These are phyloP conservation scores for Bipolaris gigantea DNA, from an alignment of 2,329 filamentous ascomycete species.

Conservation along the genomic window DNA sequence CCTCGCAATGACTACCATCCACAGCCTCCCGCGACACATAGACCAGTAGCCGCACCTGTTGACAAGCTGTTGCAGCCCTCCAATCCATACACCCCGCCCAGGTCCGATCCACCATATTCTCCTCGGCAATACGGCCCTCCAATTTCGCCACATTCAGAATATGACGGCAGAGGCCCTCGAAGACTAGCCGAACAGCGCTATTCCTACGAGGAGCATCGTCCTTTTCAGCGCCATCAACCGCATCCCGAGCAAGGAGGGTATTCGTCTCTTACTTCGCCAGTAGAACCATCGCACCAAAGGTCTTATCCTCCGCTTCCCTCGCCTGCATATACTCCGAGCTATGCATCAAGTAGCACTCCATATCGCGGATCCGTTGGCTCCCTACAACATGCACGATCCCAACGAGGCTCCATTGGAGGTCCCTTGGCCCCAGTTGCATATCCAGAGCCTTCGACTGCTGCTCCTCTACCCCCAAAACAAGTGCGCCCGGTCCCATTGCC, in stretches of 20 bases:
- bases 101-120: conserved; percentile 46
- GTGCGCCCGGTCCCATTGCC: conserved; percentile 37
- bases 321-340: conserved; percentile 46
- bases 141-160: conserved; percentile 43
- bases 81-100: conserved; percentile 45
- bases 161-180: conserved; percentile 33
- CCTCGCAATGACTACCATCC: conserved; percentile 36
- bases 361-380: conserved; percentile 45
- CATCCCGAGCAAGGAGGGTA: conserved; percentile 40
- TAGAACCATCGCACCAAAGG: conserved; percentile 40
- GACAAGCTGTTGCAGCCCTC: conserved; percentile 42
- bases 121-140: conserved; percentile 44
- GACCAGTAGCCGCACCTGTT: conserved; percentile 39
- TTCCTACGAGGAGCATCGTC: conserved; percentile 38
- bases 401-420: conserved; percentile 40
- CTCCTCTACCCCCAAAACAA: conserved; percentile 36
- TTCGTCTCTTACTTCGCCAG: conserved; percentile 42
- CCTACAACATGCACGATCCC: conserved; percentile 41
- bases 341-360: conserved; percentile 43
- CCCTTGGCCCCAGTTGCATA: conserved; percentile 39
- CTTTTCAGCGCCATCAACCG: conserved; percentile 27
- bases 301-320: conserved; percentile 42
- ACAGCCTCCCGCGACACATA: conserved; percentile 26
- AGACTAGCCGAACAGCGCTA: conserved; percentile 39
- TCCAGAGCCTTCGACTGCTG: conserved; percentile 34